Evolutionary conservation across 108 stramenopile genomes (phyloP), one percentile per base, ranked within the genome.

Genomic region (Epithemia pelagica): DNA sequence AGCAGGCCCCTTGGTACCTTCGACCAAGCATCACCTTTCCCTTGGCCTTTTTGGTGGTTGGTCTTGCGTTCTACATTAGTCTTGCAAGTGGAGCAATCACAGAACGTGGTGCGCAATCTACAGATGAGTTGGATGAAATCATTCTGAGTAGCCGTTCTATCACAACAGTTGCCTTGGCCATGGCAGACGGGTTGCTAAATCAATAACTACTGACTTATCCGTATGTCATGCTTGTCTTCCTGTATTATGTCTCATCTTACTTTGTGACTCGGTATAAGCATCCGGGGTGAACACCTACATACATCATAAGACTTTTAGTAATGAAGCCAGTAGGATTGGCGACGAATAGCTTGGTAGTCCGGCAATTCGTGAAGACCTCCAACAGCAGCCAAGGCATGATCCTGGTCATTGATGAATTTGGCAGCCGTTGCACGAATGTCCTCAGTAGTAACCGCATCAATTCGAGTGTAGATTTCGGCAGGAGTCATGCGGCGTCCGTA

Each of bases 301-400:
- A n/a, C n/a, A n/a, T n/a, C n/a, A 46, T 46, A 15, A 15, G 37
- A 46, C 5, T 28, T 59, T 56, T 88, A 91, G 67, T 91, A 91
- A 54, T 86, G 83, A 66, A 91, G 76, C 82, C 82, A 93, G 75
- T 85, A 89, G 2, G 87, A 78, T 55, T 90, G 87, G 67, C 87
- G 78, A 64, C 92, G 84, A 72, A 93, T 82, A 87, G 87, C 90
- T 33, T 87, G 86, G 75, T 93, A 93, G 24, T 86, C 84, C 8
- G 98, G 98, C 65, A 99, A 81, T 75, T 97, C 99, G 73, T 97
- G 94, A 65, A 99, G 81, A 30, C 96, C 96, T 28, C 99, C 99
- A 2, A 97, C 91, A 33, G 97, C 99, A 21, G 98, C 96, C 59
- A 98, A 79, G n/a, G 97, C 97, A 77, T 95, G 94, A 71, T 99